Conservation (phyloP, 2,329 filamentous ascomycete genomes). For the Trichoderma polysporum region DNA sequence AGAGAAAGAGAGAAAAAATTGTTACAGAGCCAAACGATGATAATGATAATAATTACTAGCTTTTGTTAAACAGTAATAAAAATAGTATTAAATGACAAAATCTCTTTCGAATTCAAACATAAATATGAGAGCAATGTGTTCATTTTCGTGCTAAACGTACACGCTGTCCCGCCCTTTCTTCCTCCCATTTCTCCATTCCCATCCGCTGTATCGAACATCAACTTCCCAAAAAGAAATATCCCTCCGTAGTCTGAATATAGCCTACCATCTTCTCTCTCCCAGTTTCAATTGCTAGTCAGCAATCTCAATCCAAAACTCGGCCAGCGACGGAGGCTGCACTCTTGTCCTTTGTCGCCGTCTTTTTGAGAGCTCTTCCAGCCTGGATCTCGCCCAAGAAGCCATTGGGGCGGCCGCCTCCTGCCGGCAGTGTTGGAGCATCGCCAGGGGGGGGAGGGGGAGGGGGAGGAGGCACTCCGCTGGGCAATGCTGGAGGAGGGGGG, state of each 20-base stretch:
- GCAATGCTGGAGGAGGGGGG: conserved; percentile 36
- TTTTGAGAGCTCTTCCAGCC: conserved; percentile 73
- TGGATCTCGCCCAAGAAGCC: conserved; percentile 82
- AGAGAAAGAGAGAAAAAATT: neutral
- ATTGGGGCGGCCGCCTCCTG: conserved; percentile 51
- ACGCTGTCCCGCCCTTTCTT: neutral
- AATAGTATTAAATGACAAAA: conserved; percentile 4
- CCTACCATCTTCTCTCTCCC: neutral
- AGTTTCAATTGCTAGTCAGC: neutral
- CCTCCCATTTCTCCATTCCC: neutral
- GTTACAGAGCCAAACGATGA: neutral
- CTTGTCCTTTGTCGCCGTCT: conserved; percentile 86
- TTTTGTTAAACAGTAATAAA: neutral
- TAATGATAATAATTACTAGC: neutral
- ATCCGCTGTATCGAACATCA: neutral
- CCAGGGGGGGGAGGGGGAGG: conserved; percentile 49
- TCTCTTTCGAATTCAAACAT: neutral
- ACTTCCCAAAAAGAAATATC: neutral
- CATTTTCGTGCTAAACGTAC: conserved; percentile 2
- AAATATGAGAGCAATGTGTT: conserved; percentile 1
- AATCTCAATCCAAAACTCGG: conserved; percentile 61
- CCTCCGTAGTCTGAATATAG: neutral
- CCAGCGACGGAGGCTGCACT: conserved; percentile 72
- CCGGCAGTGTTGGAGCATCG: conserved; percentile 45
- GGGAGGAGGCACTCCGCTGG: conserved; percentile 39